Percentiles rank a stretch among this genome's conserved stretches.
phyloP scores from a whole-genome alignment of 495 filamentous ascomycete genomes.

The Lasiosphaeria hispida region DNA sequence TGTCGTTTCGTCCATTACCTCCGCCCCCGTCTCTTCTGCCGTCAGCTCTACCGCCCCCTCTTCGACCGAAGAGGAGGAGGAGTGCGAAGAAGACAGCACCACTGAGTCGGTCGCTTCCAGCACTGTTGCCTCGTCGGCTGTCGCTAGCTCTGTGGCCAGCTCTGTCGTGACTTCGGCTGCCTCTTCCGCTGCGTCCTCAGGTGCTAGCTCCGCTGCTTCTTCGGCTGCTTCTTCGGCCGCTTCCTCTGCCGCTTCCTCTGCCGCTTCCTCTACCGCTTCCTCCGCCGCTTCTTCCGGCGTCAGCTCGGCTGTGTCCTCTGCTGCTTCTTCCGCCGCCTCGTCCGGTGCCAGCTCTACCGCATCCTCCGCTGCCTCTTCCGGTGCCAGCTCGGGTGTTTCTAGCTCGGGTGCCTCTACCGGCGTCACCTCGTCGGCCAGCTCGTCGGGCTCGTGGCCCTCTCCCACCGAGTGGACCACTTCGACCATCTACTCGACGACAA shows the following conservation, averaged over 20 bases:
- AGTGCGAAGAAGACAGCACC: no score
- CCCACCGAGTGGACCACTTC: conserved; percentile 48
- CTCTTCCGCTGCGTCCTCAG: no score
- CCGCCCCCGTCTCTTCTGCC: not conserved
- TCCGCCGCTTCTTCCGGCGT: not conserved
- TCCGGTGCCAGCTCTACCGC: no score
- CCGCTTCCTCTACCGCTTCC: no score
- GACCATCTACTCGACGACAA: conserved; percentile 57
- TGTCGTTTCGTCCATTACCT: conserved; percentile 6
- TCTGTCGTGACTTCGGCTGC: not conserved
- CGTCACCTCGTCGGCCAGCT: conserved; percentile 1
- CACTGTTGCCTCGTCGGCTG: not conserved
- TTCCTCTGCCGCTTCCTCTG: not conserved
- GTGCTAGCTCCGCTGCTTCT: not conserved
- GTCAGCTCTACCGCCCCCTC: not conserved
- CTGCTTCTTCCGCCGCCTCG: not conserved
- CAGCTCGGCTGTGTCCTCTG: not conserved
- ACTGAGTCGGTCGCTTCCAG: not conserved
- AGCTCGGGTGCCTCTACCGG: conserved; percentile 23
- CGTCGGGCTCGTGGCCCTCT: conserved; percentile 9
- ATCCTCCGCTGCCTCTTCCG: not conserved
- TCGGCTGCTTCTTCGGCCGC: not conserved
- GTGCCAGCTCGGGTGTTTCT: conserved; percentile 24
- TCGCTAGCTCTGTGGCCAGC: not conserved
- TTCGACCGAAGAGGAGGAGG: not conserved